Base-by-base conservation (phyloP, 106 monocot genomes). In the Acanthochlamys bracteata region DNA sequence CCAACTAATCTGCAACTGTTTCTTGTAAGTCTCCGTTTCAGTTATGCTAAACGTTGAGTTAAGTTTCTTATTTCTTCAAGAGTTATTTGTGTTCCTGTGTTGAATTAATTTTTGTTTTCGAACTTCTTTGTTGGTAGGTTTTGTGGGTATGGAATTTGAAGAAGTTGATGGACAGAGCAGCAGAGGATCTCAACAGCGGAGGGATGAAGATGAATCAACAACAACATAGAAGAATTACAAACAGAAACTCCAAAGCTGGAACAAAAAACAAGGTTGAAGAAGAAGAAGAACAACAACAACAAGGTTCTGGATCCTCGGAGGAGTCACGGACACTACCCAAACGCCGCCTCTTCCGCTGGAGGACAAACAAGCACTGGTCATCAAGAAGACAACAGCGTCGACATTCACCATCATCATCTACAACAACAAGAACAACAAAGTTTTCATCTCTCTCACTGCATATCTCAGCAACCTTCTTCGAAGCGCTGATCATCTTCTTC, bases 231-330 rank as follows among this genome's bases (percentile, higher is more conserved):
- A 49, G 49, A 49, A 49, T 12, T 14, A 49, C 4, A 49, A 49
- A 49, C 49, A 14, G 12, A 17, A 49, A 49, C 9, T 49, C 15
- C 1, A 49, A 49, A 49, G 49, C 33, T 33, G 49, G 49, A 17
- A 12, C 17, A 17, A 49, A 10, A 49, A 49, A 49, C 15, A 12
- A 14, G 49, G 49, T 14, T 17, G 49, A 49, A 17, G 6, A 33
- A 22, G 58, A 42, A 40, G 40, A 42, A 53, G 45, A 66, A 14
- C 73, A 61, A 53, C 64, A 49, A 14, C 49, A 49, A 49, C 49
- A 17, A 75, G 78, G 78, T 63, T 74, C 71, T 75, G 72, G 81
- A 78, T 75, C 81, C 82, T 66, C 51, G 66, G 76, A 70, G 68
- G 81, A 40, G 71, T 46, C 68, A 71, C 67, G 53, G 63, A 52